These are phyloP conservation scores for Lipomyces orientalis DNA, from an alignment of 805 yeast species.

Conservation along the genomic window DNA sequence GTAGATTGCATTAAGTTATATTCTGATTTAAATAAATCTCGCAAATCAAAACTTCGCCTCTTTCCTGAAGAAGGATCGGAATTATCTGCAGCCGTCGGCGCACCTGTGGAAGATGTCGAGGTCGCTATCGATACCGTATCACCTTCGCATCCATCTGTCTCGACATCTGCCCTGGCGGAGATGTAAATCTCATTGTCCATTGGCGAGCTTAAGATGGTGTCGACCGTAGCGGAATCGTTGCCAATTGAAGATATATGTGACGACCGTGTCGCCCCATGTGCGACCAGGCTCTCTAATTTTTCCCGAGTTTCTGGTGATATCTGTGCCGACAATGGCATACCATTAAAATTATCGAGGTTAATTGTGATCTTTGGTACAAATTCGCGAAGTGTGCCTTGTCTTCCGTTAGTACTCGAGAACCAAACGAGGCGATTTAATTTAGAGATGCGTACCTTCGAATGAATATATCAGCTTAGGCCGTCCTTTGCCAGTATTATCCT, in stretches of 20 bases:
- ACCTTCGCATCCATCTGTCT: slow-evolving; percentile 3
- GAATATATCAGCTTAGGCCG: slow-evolving; percentile 34
- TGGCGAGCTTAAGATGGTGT: background rate
- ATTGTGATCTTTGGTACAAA: slow-evolving; percentile 42
- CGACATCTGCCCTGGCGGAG: slow-evolving; percentile 11
- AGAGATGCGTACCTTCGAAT: slow-evolving; percentile 33
- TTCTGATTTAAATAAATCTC: background rate
- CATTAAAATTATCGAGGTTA: slow-evolving; percentile 34
- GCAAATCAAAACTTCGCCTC: background rate
- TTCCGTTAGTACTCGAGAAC: background rate
- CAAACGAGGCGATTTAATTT: background rate
- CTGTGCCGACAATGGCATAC: slow-evolving; percentile 34
- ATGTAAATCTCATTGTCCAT: slow-evolving; percentile 11
- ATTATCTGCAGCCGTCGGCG: background rate
- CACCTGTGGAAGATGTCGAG: background rate
- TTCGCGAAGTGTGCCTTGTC: slow-evolving; percentile 30
- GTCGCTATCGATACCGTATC: background rate
- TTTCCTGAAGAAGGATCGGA: background rate
- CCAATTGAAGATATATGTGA: background rate
- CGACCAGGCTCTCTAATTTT: slow-evolving; percentile 19
- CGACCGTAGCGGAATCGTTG: background rate
- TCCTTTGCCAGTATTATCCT: slow-evolving; percentile 4
- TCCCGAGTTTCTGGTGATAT: slow-evolving; percentile 30
- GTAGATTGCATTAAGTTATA: background rate
- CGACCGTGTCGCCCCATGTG: background rate